Base-by-base conservation (phyloP, 495 filamentous ascomycete genomes). In the Aspergillus biplanus region DNA sequence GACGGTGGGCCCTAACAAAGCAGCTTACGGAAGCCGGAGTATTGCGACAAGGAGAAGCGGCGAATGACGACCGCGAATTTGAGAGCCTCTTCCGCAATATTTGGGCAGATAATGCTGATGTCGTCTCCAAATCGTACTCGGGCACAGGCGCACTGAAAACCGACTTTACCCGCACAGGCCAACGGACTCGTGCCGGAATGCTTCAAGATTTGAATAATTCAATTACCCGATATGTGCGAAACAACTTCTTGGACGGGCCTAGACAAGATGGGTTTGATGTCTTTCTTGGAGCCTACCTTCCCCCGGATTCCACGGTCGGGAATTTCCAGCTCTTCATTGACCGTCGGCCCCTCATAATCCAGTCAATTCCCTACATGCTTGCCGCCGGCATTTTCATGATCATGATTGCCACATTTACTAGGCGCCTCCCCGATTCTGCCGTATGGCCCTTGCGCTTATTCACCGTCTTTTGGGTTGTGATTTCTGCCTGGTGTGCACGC, bases 81-180 rank as follows among this genome's bases (percentile, higher is more conserved):
- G 92, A 95, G 71, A 77, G 87, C 67, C 74, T 97, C 35, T 99
- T 97, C 84, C 90, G 94, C 18, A 97, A 97, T 71, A 82, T 97
- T 35, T 99, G 95, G 95, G 95, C 95, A 37, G 95, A 99, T 75
- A 99, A 99, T 73, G 95, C 95, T 31, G 95, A 99, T 69, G 89
- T 92, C 15, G 95, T 99, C 27, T 94, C 92, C 31, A 90, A 89
- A 62, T 86, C 90, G 1, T 99, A 99, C 71, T 93, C 94, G 9
- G 95, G 95, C 47, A 97, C 95, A 6, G 95, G 95, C 7, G 95
- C 95, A 34, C 81, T 97, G 76, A 98, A 98, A 78, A 98, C 95
- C 1, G 95, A 98, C 72, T 90, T 97, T 62, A 99, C 95, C 4
- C 87, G 95, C 11, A 90, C 89, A 9, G 96, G 96, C 52, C 85